Conservation (phyloP, 1,284 basidiomycete species). For the Microbotryomycetes sp. region DNA sequence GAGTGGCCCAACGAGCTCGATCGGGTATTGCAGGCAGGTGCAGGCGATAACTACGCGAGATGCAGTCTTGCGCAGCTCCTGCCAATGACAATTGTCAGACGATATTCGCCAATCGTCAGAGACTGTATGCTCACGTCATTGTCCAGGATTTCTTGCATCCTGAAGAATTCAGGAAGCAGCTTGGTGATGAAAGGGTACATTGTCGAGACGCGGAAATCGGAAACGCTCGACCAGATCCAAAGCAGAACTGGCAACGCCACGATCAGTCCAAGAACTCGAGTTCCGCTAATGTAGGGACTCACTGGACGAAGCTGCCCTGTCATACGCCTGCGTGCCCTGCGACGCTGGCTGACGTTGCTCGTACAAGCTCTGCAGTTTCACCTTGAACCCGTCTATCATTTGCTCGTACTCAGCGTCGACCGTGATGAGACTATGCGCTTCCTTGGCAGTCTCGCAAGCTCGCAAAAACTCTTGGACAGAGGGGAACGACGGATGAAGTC, state of each 20-base stretch:
- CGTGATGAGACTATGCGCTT: constrained; percentile 51
- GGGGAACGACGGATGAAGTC: constrained; percentile 61
- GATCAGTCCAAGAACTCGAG: neutral
- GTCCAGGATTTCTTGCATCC: constrained; percentile 38
- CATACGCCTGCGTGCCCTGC: constrained; percentile 61
- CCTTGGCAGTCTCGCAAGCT: constrained; percentile 39
- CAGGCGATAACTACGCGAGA: constrained; percentile 44
- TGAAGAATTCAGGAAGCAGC: constrained; percentile 37
- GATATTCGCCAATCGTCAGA: neutral
- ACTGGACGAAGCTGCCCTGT: constrained; percentile 75
- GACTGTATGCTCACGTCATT: constrained; percentile 26
- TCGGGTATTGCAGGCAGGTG: constrained; percentile 45
- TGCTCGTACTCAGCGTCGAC: constrained; percentile 49
- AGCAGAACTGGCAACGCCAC: constrained; percentile 52
- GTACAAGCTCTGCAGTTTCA: constrained; percentile 37
- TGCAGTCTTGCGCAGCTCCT: constrained; percentile 43
- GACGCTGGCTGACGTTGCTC: constrained; percentile 40
- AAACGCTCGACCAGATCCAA: constrained; percentile 61
- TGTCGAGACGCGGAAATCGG: constrained; percentile 33
- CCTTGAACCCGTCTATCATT: constrained; percentile 49
- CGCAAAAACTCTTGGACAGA: constrained; percentile 63
- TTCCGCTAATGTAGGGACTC: constrained; percentile 36
- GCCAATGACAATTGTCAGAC: constrained; percentile 42
- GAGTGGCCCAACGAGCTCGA: constrained; percentile 44
- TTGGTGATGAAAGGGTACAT: constrained; percentile 37